Evolutionary conservation across 345 rosid species (phyloP).

Genomic region (Barbarea vulgaris): DNA sequence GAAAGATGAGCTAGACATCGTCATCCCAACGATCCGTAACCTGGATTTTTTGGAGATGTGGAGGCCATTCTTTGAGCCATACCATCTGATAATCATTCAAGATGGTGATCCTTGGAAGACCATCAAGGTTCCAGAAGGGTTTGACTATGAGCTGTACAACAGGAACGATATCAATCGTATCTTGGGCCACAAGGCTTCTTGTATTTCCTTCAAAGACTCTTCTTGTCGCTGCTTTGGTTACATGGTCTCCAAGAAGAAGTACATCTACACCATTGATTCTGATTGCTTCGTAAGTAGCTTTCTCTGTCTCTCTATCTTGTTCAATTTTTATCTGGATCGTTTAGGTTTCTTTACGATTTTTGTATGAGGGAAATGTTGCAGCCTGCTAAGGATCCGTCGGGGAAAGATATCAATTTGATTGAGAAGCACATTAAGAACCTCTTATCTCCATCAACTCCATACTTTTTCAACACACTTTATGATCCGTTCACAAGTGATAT

Average conservation of each 20-base stretch:
- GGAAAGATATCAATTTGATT: slow-evolving; percentile 53
- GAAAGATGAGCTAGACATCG: slow-evolving; percentile 61
- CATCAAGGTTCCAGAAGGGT: slow-evolving; percentile 58
- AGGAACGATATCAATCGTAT: slow-evolving; percentile 57
- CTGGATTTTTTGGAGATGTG: slow-evolving; percentile 60
- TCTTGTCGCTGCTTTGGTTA: slow-evolving; percentile 61
- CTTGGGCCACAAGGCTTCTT: slow-evolving; percentile 59
- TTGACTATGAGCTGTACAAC: slow-evolving; percentile 58
- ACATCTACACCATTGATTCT: slow-evolving; percentile 60
- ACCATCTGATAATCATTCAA: slow-evolving; percentile 57
- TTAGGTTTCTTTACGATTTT: background rate
- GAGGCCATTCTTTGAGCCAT: slow-evolving; percentile 57
- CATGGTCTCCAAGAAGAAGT: slow-evolving; percentile 47
- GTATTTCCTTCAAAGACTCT: slow-evolving; percentile 62
- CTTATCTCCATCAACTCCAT: slow-evolving; percentile 50
- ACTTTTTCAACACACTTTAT: slow-evolving; percentile 60
- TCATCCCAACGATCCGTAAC: slow-evolving; percentile 54
- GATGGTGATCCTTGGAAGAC: slow-evolving; percentile 57
- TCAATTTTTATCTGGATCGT: background rate
- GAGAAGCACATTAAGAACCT: slow-evolving; percentile 61
- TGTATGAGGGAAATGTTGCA: slow-evolving; percentile 10
- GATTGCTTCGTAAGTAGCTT: slow-evolving; percentile 54
- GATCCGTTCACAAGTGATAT: slow-evolving; percentile 57
- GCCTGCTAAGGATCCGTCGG: slow-evolving; percentile 59
- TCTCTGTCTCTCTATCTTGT: background rate